Evolutionary conservation across 2,329 filamentous ascomycete genomes (phyloP).

Genomic region (Nigrospora osmanthi): DNA sequence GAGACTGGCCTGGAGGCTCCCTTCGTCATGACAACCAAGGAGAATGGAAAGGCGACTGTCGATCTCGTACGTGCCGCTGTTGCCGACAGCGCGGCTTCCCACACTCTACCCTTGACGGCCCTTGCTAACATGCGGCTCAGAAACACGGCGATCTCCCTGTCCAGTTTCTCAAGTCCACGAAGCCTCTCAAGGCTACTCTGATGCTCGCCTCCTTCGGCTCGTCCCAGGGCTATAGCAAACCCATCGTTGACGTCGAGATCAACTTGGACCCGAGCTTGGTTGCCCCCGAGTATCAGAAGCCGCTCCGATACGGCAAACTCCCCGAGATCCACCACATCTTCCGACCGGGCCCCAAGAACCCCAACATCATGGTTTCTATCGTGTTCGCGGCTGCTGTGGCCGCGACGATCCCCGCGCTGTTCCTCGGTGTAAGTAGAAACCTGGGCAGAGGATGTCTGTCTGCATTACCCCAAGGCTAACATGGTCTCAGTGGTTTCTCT

Average conservation of each 20-base stretch:
- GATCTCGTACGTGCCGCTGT: slow-evolving; percentile 62
- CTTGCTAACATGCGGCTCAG: slow-evolving; percentile 35
- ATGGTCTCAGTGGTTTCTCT: slow-evolving; percentile 58
- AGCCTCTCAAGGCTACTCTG: slow-evolving; percentile 71
- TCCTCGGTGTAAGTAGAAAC: slow-evolving; percentile 53
- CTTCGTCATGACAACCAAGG: slow-evolving; percentile 76
- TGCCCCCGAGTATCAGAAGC: slow-evolving; percentile 52
- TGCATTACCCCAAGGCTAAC: slow-evolving; percentile 6
- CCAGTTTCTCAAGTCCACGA: slow-evolving; percentile 63
- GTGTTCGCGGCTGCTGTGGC: slow-evolving; percentile 68
- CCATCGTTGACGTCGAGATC: slow-evolving; percentile 67
- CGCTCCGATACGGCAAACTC: slow-evolving; percentile 76
- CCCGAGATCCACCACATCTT: slow-evolving; percentile 89
- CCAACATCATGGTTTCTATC: slow-evolving; percentile 70
- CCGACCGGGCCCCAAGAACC: slow-evolving; percentile 69
- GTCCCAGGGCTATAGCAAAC: slow-evolving; percentile 56
- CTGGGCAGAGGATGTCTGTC: neutral
- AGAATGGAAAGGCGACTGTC: slow-evolving; percentile 77
- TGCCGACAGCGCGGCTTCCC: neutral
- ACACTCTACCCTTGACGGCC: slow-evolving; percentile 15
- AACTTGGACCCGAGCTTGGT: slow-evolving; percentile 54
- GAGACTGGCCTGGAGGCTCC: slow-evolving; percentile 75
- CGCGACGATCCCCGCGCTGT: slow-evolving; percentile 65
- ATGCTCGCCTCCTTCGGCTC: slow-evolving; percentile 82
- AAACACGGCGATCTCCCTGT: slow-evolving; percentile 81